A percentile compares a stretch with the other conserved stretches of the same genome.
phyloP scores from a whole-genome alignment of 768 basidiomycete species.

The Amanita rubescens region DNA sequence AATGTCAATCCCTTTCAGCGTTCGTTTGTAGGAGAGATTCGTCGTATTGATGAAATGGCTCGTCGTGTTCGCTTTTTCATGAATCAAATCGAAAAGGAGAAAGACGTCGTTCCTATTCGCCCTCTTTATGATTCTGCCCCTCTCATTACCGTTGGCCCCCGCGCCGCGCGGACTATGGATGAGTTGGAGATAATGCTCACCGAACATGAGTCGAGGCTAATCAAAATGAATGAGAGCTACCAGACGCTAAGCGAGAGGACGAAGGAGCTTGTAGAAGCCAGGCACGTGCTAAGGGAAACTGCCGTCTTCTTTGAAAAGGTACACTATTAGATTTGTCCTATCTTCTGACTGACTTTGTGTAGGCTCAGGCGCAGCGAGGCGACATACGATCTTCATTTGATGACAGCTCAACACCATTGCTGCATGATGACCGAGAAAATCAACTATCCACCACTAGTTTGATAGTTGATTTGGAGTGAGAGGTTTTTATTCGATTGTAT shows the following conservation, averaged over 20 bases:
- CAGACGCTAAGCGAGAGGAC: slow-evolving; percentile 80
- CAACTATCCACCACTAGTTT: slow-evolving; percentile 42
- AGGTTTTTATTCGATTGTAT: slow-evolving; percentile 4
- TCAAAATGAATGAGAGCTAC: slow-evolving; percentile 91
- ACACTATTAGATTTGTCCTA: slow-evolving; percentile 14
- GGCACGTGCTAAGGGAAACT: slow-evolving; percentile 91
- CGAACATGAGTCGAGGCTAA: slow-evolving; percentile 79
- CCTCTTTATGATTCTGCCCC: slow-evolving; percentile 83
- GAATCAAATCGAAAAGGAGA: slow-evolving; percentile 80
- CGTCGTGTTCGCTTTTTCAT: slow-evolving; percentile 89
- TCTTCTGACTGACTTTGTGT: slow-evolving; percentile 2
- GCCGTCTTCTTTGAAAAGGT: slow-evolving; percentile 93
- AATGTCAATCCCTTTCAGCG: slow-evolving; percentile 96
- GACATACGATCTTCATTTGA: slow-evolving; percentile 89
- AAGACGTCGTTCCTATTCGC: slow-evolving; percentile 74
- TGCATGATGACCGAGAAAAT: slow-evolving; percentile 82
- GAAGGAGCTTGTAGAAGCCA: slow-evolving; percentile 84
- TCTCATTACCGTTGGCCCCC: slow-evolving; percentile 83
- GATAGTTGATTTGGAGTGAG: slow-evolving; percentile 87
- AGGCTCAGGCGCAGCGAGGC: slow-evolving; percentile 74
- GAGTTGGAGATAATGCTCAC: slow-evolving; percentile 83
- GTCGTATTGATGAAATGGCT: slow-evolving; percentile 93
- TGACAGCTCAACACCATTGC: slow-evolving; percentile 82
- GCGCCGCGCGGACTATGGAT: slow-evolving; percentile 89
- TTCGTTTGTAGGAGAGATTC: slow-evolving; percentile 93